Conservation (phyloP, 1,284 basidiomycete species). For the Xerocomus nothofagi region DNA sequence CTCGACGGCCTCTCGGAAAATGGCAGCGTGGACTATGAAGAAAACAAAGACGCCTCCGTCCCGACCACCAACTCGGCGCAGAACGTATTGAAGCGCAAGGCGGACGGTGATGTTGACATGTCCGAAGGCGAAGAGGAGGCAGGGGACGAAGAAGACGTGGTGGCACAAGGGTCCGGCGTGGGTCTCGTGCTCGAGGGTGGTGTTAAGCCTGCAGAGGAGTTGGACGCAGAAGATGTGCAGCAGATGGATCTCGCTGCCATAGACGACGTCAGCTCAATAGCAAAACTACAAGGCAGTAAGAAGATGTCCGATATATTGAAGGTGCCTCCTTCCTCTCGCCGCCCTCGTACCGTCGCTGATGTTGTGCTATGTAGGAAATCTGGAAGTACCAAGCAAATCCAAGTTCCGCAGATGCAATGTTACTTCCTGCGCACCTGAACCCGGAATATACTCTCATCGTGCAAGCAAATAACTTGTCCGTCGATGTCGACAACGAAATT, state of each 20-base stretch:
- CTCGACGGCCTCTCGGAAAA: slow-evolving; percentile 75
- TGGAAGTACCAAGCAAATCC: slow-evolving; percentile 80
- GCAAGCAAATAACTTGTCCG: slow-evolving; percentile 95
- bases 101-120: slow-evolving; percentile 51
- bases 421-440: slow-evolving; percentile 82
- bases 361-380: slow-evolving; percentile 65
- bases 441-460: slow-evolving; percentile 98
- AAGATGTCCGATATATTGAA: slow-evolving; percentile 84
- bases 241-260: slow-evolving; percentile 85
- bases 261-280: slow-evolving; percentile 83
- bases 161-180: slow-evolving; percentile 44
- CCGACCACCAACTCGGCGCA: slow-evolving; percentile 35
- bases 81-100: slow-evolving; percentile 62
- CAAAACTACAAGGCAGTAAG: slow-evolving; percentile 85
- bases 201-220: slow-evolving; percentile 87
- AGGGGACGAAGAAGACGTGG: slow-evolving; percentile 41
- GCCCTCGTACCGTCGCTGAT: not conserved
- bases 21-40: slow-evolving; percentile 57
- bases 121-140: slow-evolving; percentile 47
- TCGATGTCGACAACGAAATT: slow-evolving; percentile 98
- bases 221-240: slow-evolving; percentile 91
- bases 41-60: slow-evolving; percentile 36
- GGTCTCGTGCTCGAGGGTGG: slow-evolving; percentile 88
- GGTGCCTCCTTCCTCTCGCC: slow-evolving; percentile 44
- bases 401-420: slow-evolving; percentile 76